These are phyloP conservation scores for Cryptococcus amylolentus DNA, from an alignment of 1,284 basidiomycete species.

Conservation along the genomic window DNA sequence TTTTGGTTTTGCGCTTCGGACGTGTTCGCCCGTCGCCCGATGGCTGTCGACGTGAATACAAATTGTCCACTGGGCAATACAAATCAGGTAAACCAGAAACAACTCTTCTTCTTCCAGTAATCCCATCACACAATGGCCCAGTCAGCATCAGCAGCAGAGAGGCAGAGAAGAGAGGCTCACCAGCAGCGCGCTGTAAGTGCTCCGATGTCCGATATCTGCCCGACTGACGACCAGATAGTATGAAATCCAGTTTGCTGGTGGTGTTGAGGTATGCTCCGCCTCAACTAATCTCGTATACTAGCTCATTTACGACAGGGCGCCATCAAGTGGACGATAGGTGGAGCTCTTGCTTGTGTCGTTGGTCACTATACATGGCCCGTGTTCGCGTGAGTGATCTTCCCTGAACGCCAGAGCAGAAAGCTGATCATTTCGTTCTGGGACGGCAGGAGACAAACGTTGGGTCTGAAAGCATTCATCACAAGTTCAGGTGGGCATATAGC, in stretches of 20 bases:
- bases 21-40: too few relatives aligned
- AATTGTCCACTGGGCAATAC: too few relatives aligned
- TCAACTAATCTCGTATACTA: not conserved
- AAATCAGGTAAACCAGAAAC: too few relatives aligned
- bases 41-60: too few relatives aligned
- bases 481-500: constrained; percentile 29
- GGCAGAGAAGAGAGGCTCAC: constrained; percentile 35
- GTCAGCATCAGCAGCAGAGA: constrained; percentile 20
- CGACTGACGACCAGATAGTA: constrained; percentile 17
- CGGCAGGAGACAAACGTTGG: constrained; percentile 67
- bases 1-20: too few relatives aligned
- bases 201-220: not conserved
- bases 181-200: constrained; percentile 34
- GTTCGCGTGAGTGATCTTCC: constrained; percentile 58
- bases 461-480: constrained; percentile 67
- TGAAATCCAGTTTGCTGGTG: constrained; percentile 41
- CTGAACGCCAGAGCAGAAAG: not conserved
- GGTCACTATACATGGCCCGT: constrained; percentile 72
- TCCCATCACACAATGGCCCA: not conserved
- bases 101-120: too few relatives aligned
- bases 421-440: not conserved
- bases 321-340: constrained; percentile 56
- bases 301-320: constrained; percentile 56
- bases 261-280: constrained; percentile 25
- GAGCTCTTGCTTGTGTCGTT: constrained; percentile 61